Evolutionary conservation across 352 stramenopile genomes (phyloP).

Genomic region (Paralagenidium karlingii): DNA sequence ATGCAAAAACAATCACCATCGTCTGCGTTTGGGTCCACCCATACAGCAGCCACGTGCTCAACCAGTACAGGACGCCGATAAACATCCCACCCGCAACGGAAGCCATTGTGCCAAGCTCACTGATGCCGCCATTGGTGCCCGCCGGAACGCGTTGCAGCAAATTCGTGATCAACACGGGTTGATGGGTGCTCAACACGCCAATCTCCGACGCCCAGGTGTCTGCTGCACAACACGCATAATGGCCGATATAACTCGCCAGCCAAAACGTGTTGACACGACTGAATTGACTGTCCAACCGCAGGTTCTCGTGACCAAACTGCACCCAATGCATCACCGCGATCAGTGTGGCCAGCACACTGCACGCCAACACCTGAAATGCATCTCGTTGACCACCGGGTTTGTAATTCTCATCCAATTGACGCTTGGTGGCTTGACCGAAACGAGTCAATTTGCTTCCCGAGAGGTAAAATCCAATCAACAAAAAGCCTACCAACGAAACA

Average conservation of each 20-base stretch:
- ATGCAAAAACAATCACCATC: constrained; percentile 41
- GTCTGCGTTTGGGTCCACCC: constrained; percentile 19
- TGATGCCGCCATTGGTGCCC: constrained; percentile 93
- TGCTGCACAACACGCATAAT: constrained; percentile 88
- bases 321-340: constrained; percentile 44
- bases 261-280: constrained; percentile 11
- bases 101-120: constrained; percentile 57
- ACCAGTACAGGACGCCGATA: constrained; percentile 68
- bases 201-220: constrained; percentile 95
- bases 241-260: constrained; percentile 74
- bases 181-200: constrained; percentile 71
- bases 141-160: constrained; percentile 63
- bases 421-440: constrained; percentile 36
- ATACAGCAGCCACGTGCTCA: constrained; percentile 14
- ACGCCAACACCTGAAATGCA: constrained; percentile 65
- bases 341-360: constrained; percentile 43
- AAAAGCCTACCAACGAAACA: constrained; percentile 18
- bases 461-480: constrained; percentile 80
- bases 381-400: constrained; percentile 69
- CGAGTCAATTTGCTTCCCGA: constrained; percentile 80
- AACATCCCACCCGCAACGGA: constrained; percentile 80
- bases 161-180: constrained; percentile 82
- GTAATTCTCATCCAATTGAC: constrained; percentile 55
- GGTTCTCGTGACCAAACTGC: constrained; percentile 18
- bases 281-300: background rate